Conservation (phyloP, 2,329 filamentous ascomycete species). For the Phyllosticta citriasiana region DNA sequence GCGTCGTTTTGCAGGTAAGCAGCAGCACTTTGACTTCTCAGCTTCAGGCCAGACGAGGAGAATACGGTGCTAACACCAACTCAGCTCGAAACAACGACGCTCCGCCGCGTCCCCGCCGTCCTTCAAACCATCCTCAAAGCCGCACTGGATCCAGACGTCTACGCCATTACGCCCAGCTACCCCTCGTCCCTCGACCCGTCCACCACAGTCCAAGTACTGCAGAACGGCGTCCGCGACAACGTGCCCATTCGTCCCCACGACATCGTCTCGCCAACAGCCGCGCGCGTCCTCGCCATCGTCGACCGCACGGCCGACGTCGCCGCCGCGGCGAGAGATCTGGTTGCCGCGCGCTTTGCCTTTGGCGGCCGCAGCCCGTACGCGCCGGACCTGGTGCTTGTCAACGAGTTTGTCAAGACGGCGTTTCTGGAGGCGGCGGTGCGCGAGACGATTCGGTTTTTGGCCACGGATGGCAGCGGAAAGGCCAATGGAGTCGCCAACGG, state of each 20-base stretch:
- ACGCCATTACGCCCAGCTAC: conserved; percentile 31
- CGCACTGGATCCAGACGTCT: conserved; percentile 40
- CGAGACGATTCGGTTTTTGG: conserved; percentile 24
- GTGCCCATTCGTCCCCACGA: conserved; percentile 16
- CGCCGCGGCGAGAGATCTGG: conserved; percentile 43
- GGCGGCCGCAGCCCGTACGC: conserved; percentile 50
- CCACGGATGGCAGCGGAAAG: not conserved
- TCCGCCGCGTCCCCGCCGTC: conserved; percentile 25
- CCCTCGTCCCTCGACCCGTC: conserved; percentile 19
- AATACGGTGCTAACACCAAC: not conserved
- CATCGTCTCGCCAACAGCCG: conserved; percentile 25
- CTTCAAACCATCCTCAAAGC: conserved; percentile 30
- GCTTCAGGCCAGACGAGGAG: not conserved
- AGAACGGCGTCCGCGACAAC: conserved; percentile 17
- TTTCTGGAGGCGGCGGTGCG: conserved; percentile 21
- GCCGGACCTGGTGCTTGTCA: conserved; percentile 54
- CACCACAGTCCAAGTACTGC: conserved; percentile 21
- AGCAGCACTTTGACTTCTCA: not conserved
- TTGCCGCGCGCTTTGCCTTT: conserved; percentile 45
- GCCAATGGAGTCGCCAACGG: not conserved
- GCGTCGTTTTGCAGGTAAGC: conserved; percentile 39
- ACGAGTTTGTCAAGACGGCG: conserved; percentile 49
- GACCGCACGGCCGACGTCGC: conserved; percentile 49
- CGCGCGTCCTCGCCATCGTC: conserved; percentile 45
- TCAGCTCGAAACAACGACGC: conserved; percentile 30